Base-by-base conservation (phyloP, 129 eudicot species). In the Scalesia atractyloides region DNA sequence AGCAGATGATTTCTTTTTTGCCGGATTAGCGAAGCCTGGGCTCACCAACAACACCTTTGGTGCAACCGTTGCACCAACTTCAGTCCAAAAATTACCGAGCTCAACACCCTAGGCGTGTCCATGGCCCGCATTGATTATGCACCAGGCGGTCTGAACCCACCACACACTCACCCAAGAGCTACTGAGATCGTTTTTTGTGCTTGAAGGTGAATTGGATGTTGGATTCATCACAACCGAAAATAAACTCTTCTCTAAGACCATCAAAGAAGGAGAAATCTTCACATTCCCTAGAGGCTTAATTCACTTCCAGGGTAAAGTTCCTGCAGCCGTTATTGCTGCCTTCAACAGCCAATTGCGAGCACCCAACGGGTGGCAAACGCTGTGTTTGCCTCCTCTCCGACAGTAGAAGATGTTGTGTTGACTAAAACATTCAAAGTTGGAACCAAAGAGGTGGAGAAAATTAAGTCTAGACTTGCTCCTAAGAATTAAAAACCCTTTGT, bases 321-420 rank as follows among this genome's bases (percentile, higher is more conserved):
- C 89, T 0, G 95, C 94, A 0, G 60, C 97, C 1, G 89, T 85
- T 14, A 53, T 90, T 11, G 81, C 86, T 0, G 83, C 82, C 14
- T 91, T 91, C 73, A 88, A 88, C 65, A 91, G 97, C 82, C 97
- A 91, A 82, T 71, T 84, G 60, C n/a, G 11, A 93, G 97, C 0
- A 89, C 96, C n/a, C 96, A 88, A 76, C 66, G 90, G 18, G n/a
- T n/a, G n/a, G n/a, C n/a, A n/a, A n/a, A n/a, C n/a, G n/a, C n/a
- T n/a, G n/a, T n/a, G n/a, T n/a, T n/a, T 20, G 84, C 85, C 1
- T 76, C 97, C 5, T 48, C 88, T 15, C 97, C 97, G 0, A 46
- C 80, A 0, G 90, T 91, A 11, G 86, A 88, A 14, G 87, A 91
- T 70, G 64, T 82, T 80, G 97, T 91, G 16, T 74, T 91, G 83